Conservation (phyloP, 1,284 basidiomycete species). For the Taiwanofungus camphoratus region DNA sequence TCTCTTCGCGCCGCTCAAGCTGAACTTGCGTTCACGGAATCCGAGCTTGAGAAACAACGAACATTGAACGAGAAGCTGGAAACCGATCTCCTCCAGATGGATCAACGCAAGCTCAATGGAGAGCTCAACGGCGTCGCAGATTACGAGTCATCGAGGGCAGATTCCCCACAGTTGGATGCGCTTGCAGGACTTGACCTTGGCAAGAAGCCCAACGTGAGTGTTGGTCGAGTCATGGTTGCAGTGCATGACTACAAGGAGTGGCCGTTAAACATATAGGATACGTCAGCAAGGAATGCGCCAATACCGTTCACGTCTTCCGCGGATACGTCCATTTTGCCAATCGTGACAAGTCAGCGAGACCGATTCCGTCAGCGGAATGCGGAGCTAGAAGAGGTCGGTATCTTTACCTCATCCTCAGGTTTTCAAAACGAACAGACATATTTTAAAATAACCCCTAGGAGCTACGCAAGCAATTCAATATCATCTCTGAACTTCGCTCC, state of each 20-base stretch:
- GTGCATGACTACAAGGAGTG: neutral
- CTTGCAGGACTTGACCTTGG: conserved; percentile 73
- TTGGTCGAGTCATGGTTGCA: conserved; percentile 2
- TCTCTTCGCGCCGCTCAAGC: conserved; percentile 56
- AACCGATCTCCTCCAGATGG: conserved; percentile 81
- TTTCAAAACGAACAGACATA: neutral
- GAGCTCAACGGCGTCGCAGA: conserved; percentile 18
- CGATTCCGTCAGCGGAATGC: conserved; percentile 93
- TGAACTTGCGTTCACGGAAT: conserved; percentile 51
- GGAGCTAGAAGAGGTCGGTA: conserved; percentile 85
- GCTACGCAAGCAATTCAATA: conserved; percentile 88
- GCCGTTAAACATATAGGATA: conserved; percentile 29
- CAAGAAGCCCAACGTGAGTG: conserved; percentile 35
- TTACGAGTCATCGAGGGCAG: conserved; percentile 8
- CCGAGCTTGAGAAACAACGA: conserved; percentile 74
- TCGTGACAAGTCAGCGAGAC: conserved; percentile 95
- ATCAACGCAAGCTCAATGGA: conserved; percentile 43
- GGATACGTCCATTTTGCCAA: conserved; percentile 89
- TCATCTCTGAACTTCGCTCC: conserved; percentile 83
- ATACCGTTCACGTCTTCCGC: conserved; percentile 70
- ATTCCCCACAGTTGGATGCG: conserved; percentile 29
- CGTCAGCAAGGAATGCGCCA: conserved; percentile 45
- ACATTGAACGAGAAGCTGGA: conserved; percentile 86
- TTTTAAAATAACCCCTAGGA: conserved; percentile 47
- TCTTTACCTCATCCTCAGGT: neutral